A percentile compares a stretch with the other conserved stretches of the same genome.
Evolutionary conservation across 2,329 filamentous ascomycete genomes (phyloP).

Genomic region (Exophiala xenobiotica): DNA sequence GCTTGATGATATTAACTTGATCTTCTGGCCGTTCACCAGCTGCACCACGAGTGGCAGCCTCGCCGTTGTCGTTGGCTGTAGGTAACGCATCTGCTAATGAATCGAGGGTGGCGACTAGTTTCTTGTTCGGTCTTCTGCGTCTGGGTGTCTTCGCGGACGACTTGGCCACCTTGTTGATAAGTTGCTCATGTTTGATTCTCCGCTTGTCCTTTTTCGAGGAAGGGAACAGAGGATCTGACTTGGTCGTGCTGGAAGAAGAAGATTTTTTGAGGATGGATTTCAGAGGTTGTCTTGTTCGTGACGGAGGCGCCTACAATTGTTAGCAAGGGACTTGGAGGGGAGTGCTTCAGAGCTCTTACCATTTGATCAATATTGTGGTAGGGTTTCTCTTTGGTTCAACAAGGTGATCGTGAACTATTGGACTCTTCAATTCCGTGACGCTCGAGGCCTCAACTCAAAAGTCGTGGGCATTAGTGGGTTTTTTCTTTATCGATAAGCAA

Average conservation of each 20-base stretch:
- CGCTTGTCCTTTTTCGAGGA: slow-evolving; percentile 81
- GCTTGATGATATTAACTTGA: slow-evolving; percentile 68
- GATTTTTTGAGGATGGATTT: slow-evolving; percentile 25
- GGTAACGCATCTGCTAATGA: slow-evolving; percentile 79
- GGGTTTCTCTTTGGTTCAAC: too few relatives aligned
- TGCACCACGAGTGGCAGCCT: slow-evolving; percentile 41
- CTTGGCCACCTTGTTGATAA: slow-evolving; percentile 75
- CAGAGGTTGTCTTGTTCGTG: slow-evolving; percentile 7
- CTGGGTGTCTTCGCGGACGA: slow-evolving; percentile 48
- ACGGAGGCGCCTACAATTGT: neutral
- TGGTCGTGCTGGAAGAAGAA: neutral
- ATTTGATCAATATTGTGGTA: neutral
- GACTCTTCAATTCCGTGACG: too few relatives aligned
- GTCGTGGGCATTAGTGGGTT: too few relatives aligned
- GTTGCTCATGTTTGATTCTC: slow-evolving; percentile 73
- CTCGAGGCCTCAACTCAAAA: too few relatives aligned
- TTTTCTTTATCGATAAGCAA: too few relatives aligned
- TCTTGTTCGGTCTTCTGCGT: slow-evolving; percentile 69
- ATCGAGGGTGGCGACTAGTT: slow-evolving; percentile 72
- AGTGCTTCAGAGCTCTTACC: neutral
- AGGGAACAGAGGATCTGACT: slow-evolving; percentile 50
- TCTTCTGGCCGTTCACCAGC: slow-evolving; percentile 29
- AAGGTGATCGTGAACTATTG: too few relatives aligned
- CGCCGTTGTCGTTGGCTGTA: slow-evolving; percentile 52
- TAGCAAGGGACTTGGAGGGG: neutral